These are phyloP conservation scores for Cydonia oblonga DNA, from an alignment of 331 rosid species.

Conservation along the genomic window DNA sequence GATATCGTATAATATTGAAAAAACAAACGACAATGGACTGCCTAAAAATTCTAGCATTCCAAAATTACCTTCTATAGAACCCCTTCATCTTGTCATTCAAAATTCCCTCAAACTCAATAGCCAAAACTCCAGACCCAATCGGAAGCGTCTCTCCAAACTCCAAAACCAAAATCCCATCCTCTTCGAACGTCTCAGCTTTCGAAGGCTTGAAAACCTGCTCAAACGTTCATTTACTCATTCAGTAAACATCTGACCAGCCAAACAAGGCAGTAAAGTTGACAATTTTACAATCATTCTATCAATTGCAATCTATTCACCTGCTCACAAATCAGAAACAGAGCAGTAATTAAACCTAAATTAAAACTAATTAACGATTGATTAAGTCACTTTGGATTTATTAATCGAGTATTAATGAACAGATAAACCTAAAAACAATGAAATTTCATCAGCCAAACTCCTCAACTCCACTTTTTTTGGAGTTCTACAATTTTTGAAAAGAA, in stretches of 20 bases:
- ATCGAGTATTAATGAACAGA: not conserved
- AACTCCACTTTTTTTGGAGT: too few relatives aligned
- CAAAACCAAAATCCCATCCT: slow-evolving; percentile 65
- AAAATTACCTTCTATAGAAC: slow-evolving; percentile 59
- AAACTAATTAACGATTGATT: not conserved
- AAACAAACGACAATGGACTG: not conserved
- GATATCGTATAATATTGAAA: not conserved
- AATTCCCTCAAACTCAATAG: slow-evolving; percentile 56
- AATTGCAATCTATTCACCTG: not conserved
- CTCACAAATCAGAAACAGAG: not conserved
- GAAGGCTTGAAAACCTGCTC: slow-evolving; percentile 59
- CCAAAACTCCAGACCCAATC: slow-evolving; percentile 50
- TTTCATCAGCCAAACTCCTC: not conserved
- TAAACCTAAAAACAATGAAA: not conserved
- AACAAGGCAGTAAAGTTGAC: not conserved
- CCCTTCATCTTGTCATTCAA: slow-evolving; percentile 92
- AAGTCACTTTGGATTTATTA: not conserved
- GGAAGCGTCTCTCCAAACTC: slow-evolving; percentile 53
- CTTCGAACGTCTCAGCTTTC: slow-evolving; percentile 41
- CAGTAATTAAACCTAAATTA: not conserved
- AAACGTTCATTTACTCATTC: slow-evolving; percentile 1
- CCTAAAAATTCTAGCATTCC: not conserved
- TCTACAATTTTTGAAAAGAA: not conserved
- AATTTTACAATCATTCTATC: not conserved
- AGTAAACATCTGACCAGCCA: not conserved